Conservation (phyloP, 495 filamentous ascomycete species). For the Thozetella sp. region DNA sequence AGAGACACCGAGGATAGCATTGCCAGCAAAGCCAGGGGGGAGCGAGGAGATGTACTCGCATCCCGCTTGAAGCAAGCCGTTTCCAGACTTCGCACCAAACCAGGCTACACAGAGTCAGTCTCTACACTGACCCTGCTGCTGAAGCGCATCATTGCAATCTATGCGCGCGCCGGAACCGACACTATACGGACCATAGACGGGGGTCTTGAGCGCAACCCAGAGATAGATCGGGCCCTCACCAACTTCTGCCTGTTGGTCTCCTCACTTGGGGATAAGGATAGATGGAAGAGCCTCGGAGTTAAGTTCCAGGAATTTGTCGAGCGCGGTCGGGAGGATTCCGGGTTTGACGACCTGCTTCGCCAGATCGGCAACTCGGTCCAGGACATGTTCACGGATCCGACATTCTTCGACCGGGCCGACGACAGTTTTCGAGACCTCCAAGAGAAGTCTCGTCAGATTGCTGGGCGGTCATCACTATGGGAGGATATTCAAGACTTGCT, state of each 20-base stretch:
- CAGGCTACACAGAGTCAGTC: conserved; percentile 84
- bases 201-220: conserved; percentile 71
- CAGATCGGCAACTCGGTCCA: conserved; percentile 74
- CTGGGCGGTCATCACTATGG: conserved; percentile 64
- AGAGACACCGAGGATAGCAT: conserved; percentile 66
- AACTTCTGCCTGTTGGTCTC: conserved; percentile 79
- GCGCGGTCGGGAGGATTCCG: conserved; percentile 75
- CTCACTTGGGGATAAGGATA: conserved; percentile 71
- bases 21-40: conserved; percentile 66
- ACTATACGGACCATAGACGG: conserved; percentile 64
- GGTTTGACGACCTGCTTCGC: conserved; percentile 78
- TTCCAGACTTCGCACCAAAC: conserved; percentile 70
- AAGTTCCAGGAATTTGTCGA: conserved; percentile 68
- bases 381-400: conserved; percentile 83
- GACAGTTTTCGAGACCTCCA: conserved; percentile 74
- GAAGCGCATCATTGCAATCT: conserved; percentile 75
- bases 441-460: conserved; percentile 63
- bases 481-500: conserved; percentile 76
- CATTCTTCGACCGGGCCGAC: conserved; percentile 73
- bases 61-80: conserved; percentile 77
- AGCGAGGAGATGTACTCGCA: conserved; percentile 72
- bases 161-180: conserved; percentile 70
- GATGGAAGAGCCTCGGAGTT: conserved; percentile 76
- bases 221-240: conserved; percentile 71
- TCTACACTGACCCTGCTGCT: conserved; percentile 75